A percentile compares a stretch with the other conserved stretches of the same genome.
These are phyloP conservation scores for Suhomyces canberraensis DNA, from an alignment of 805 yeast species.

Conservation along the genomic window DNA sequence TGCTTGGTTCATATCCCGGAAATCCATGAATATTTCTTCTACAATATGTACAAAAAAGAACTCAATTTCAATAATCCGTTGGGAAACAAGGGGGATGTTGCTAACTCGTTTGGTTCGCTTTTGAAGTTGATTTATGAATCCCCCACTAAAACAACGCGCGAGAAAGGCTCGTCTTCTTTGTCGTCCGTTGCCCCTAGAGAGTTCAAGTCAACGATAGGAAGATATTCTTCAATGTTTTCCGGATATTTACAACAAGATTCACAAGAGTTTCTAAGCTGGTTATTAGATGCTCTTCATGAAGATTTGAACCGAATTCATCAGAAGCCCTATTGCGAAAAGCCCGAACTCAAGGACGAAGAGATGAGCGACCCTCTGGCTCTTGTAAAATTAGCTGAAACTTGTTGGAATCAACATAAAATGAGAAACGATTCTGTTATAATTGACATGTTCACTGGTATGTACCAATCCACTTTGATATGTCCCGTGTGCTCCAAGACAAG, in stretches of 20 bases:
- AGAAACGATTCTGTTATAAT: constrained; percentile 83
- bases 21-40: constrained; percentile 68
- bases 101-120: constrained; percentile 67
- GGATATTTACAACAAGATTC: constrained; percentile 90
- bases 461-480: constrained; percentile 85
- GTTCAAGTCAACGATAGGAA: constrained; percentile 76
- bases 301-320: constrained; percentile 79
- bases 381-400: constrained; percentile 59
- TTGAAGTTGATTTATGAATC: constrained; percentile 55
- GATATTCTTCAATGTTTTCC: constrained; percentile 71
- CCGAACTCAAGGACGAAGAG: constrained; percentile 68
- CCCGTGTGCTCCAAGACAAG: constrained; percentile 79
- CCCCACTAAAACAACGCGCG: constrained; percentile 18
- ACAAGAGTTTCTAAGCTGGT: constrained; percentile 85
- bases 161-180: not conserved
- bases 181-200: constrained; percentile 57
- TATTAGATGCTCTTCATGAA: constrained; percentile 87
- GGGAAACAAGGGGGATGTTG: constrained; percentile 82
- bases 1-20: constrained; percentile 87
- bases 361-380: constrained; percentile 53
- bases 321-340: constrained; percentile 87
- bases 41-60: constrained; percentile 58
- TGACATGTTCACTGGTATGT: constrained; percentile 86
- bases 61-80: constrained; percentile 76
- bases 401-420: constrained; percentile 76